Conservation (phyloP, 2,329 filamentous ascomycete genomes). For the Plenodomus tracheiphilus region DNA sequence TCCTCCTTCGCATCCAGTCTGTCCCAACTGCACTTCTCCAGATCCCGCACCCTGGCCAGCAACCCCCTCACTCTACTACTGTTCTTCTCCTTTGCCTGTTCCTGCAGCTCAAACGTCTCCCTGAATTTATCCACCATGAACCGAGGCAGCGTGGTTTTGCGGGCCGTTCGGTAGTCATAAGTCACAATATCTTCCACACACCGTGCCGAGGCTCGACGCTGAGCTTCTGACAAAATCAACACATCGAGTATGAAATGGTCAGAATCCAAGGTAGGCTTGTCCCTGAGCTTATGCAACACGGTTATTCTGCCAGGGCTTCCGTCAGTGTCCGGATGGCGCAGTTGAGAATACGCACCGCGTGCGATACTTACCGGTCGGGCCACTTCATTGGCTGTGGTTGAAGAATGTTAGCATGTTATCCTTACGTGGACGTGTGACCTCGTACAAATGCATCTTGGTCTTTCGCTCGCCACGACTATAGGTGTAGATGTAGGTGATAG, state of each 20-base stretch:
- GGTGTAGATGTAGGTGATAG: background rate
- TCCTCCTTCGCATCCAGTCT: slow-evolving; percentile 72
- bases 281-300: slow-evolving; percentile 76
- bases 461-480: background rate
- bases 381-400: slow-evolving; percentile 69
- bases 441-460: background rate
- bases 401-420: slow-evolving; percentile 7
- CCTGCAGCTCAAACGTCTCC: slow-evolving; percentile 64
- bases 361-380: slow-evolving; percentile 63
- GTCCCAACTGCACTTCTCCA: slow-evolving; percentile 79
- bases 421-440: background rate
- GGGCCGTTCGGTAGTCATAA: slow-evolving; percentile 69
- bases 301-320: slow-evolving; percentile 59
- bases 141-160: slow-evolving; percentile 60
- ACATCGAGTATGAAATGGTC: slow-evolving; percentile 64
- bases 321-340: background rate
- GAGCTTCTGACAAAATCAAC: slow-evolving; percentile 72
- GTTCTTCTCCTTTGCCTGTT: slow-evolving; percentile 59
- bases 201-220: slow-evolving; percentile 72
- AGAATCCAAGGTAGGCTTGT: slow-evolving; percentile 52
- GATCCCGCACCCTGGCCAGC: slow-evolving; percentile 47
- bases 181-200: slow-evolving; percentile 78
- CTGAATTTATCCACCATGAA: slow-evolving; percentile 67
- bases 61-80: slow-evolving; percentile 60
- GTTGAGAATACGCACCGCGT: background rate